A percentile compares a stretch with the other conserved stretches of the same genome.
phyloP scores from a whole-genome alignment of 163 green algal genomes.

The Coccomyxa subellipsoidea region DNA sequence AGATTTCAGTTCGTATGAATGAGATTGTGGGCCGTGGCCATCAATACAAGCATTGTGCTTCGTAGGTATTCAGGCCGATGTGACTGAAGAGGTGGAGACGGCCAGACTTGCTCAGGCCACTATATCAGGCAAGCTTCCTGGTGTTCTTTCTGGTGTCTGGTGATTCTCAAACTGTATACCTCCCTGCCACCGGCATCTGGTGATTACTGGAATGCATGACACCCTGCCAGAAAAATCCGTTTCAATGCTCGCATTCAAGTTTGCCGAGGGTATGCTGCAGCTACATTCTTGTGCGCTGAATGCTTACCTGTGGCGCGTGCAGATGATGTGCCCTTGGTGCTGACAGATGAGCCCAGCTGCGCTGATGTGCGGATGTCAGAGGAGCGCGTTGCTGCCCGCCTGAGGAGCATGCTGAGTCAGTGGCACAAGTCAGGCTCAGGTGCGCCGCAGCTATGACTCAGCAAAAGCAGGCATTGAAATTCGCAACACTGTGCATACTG shows the following conservation, averaged over 20 bases:
- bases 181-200: not conserved
- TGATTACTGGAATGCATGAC: not conserved
- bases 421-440: not conserved
- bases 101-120: not conserved
- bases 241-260: too few relatives aligned
- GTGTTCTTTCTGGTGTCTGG: not conserved
- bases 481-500: too few relatives aligned
- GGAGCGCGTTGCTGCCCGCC: not conserved
- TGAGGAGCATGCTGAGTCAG: not conserved
- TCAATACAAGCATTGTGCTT: not conserved
- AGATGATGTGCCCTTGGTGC: not conserved
- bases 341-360: not conserved
- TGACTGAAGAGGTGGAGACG: constrained; percentile 37
- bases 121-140: not conserved
- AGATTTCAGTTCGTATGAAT: too few relatives aligned
- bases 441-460: not conserved
- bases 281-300: too few relatives aligned
- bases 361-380: not conserved
- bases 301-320: not conserved
- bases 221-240: too few relatives aligned
- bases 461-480: too few relatives aligned
- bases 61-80: constrained; percentile 76
- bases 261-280: too few relatives aligned
- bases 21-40: too few relatives aligned
- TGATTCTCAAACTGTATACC: not conserved